These are phyloP conservation scores for Pluteus cervinus DNA, from an alignment of 768 basidiomycete species.

Conservation along the genomic window DNA sequence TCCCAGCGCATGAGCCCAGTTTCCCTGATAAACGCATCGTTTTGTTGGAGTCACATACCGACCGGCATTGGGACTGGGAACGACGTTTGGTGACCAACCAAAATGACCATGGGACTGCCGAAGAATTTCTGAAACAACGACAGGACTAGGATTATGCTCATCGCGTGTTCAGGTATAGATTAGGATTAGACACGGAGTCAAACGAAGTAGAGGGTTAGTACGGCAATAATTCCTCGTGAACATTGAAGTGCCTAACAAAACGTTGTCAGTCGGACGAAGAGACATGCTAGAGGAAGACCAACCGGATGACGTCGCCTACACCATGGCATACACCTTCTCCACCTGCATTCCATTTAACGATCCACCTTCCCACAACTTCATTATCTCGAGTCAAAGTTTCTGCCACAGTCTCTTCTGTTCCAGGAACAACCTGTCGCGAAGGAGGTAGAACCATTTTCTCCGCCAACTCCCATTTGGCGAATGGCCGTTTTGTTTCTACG, in stretches of 20 bases:
- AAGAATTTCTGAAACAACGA: no score
- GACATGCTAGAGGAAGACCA: slow-evolving; percentile 16
- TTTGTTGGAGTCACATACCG: no score
- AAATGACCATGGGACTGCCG: no score
- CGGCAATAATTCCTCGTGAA: slow-evolving; percentile 41
- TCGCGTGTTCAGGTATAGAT: not conserved
- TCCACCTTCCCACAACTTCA: slow-evolving; percentile 65
- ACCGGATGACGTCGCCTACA: slow-evolving; percentile 66
- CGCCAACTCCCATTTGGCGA: slow-evolving; percentile 80
- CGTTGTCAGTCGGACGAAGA: slow-evolving; percentile 1
- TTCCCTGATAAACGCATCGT: no score
- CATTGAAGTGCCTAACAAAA: slow-evolving; percentile 34
- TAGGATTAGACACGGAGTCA: slow-evolving; percentile 1
- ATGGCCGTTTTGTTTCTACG: slow-evolving; percentile 57
- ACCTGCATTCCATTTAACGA: slow-evolving; percentile 67
- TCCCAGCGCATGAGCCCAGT: no score
- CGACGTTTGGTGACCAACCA: no score
- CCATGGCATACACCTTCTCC: slow-evolving; percentile 58
- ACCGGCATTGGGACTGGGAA: no score
- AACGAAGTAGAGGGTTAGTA: slow-evolving; percentile 7
- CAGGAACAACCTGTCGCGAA: slow-evolving; percentile 28
- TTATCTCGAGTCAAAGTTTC: slow-evolving; percentile 62
- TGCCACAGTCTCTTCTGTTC: slow-evolving; percentile 72
- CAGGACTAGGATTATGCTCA: not conserved
- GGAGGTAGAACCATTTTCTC: slow-evolving; percentile 41